Percentiles rank a stretch among this genome's conserved stretches.
Conservation (phyloP, 1,284 basidiomycete genomes). For the Hymenochaete sp. region DNA sequence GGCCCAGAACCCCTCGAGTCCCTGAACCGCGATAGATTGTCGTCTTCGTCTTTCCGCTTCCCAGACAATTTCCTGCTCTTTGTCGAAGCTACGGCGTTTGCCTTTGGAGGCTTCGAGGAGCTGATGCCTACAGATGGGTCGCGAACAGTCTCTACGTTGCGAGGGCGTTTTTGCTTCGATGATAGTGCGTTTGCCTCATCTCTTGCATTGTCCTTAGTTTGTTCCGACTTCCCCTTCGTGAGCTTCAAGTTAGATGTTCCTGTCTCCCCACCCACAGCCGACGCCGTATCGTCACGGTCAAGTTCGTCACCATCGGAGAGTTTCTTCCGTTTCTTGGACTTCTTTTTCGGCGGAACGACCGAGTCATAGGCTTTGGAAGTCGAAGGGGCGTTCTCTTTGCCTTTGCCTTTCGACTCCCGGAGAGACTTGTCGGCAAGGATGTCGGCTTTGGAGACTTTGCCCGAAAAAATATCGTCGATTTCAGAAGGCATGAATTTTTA, state of each 20-base stretch:
- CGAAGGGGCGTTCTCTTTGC: background rate
- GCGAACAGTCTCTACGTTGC: slow-evolving; percentile 14
- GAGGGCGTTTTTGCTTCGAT: slow-evolving; percentile 8
- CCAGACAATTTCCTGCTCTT: background rate
- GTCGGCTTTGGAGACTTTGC: slow-evolving; percentile 3
- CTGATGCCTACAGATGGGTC: slow-evolving; percentile 7
- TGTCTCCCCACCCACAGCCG: background rate
- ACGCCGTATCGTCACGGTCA: too few species aligned
- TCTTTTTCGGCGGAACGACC: slow-evolving; percentile 6
- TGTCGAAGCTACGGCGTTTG: background rate
- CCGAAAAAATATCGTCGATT: slow-evolving; percentile 18
- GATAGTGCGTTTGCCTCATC: background rate
- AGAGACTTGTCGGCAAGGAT: background rate
- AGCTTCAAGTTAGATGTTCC: background rate
- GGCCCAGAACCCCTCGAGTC: slow-evolving; percentile 16
- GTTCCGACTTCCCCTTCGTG: background rate
- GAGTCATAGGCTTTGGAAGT: background rate
- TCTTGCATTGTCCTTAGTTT: background rate
- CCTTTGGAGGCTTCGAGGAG: background rate
- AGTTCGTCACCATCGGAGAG: background rate
- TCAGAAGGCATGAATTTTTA: slow-evolving; percentile 14
- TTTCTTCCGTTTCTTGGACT: slow-evolving; percentile 15
- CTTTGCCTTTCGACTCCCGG: slow-evolving; percentile 1
- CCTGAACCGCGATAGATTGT: slow-evolving; percentile 5
- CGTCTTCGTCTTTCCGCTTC: background rate